Conservation (phyloP, 495 filamentous ascomycete species). For the Neurospora sp. region DNA sequence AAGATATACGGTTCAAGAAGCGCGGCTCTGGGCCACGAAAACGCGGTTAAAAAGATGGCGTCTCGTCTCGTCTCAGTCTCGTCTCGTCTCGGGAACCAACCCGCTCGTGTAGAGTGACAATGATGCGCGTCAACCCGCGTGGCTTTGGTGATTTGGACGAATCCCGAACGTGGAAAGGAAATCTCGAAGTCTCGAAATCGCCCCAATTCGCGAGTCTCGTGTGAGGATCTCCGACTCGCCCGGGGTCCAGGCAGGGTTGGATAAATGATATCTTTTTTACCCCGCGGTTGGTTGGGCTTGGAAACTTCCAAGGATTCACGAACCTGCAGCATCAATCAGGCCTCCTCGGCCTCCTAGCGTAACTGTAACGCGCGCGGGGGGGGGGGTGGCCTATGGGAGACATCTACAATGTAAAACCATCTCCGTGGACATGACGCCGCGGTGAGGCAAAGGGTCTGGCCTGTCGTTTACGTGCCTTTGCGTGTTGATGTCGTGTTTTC, state of each 20-base stretch:
- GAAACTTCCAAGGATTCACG: background rate
- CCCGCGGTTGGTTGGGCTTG: background rate
- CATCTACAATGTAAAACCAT: background rate
- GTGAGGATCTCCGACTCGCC: background rate
- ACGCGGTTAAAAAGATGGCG: background rate
- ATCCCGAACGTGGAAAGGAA: background rate
- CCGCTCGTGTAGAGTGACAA: background rate
- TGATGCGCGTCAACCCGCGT: background rate
- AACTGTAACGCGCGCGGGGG: background rate
- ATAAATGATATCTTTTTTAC: background rate
- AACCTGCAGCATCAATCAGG: background rate
- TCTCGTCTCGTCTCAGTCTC: background rate
- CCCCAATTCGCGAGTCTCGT: background rate
- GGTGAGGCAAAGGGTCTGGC: background rate
- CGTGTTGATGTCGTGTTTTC: background rate
- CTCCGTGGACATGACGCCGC: background rate
- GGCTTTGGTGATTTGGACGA: background rate
- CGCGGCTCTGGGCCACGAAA: background rate
- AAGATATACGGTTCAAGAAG: background rate
- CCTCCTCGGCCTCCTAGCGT: background rate
- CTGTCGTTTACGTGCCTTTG: background rate
- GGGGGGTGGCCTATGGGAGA: background rate
- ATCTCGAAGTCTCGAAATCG: background rate
- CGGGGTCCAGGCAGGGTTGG: background rate
- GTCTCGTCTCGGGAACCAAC: background rate